Evolutionary conservation across 805 yeast species (phyloP), one percentile per base, ranked within the genome.

Genomic region (Kodamaea fukazawae): DNA sequence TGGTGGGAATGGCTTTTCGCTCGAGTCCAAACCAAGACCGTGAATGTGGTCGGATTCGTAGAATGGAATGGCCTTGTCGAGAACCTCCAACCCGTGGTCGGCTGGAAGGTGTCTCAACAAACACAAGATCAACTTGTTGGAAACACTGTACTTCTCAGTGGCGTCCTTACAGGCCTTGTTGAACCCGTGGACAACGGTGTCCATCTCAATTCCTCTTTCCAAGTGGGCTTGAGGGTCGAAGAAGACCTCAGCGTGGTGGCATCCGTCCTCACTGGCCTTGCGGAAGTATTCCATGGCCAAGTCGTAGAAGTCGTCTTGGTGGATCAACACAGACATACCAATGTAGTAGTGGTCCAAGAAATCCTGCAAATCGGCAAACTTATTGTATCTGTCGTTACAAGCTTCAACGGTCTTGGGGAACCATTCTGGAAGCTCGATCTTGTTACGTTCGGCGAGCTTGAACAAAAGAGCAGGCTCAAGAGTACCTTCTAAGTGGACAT

Each of bases 221-320:
- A 84, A 71, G 53, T 86, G 95, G 8, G 88, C 87, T 63, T 86
- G 95, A 13, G 95, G 95, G 55, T 86, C 95, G 50, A 83, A 86
- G 58, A 86, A 86, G 1, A 80, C 79, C 62, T 86, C 95, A 2
- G 87, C 75, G 57, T 86, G 95, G 41, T 60, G 61, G 38, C 83
- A 66, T 12, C 86, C 85, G 53, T 83, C 85, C 7, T 54, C 47
- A 34, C 70, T 55, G 4, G 84, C 86, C 48, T 73, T 79, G 33
- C 55, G 56, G 64, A 84, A 82, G 60, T 85, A 85, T 5, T 75
- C 79, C 77, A 79, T 79, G n/a, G 91, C 87, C 49, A 86, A 68
- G 50, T 85, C 86, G 49, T 73, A 81, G 60, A 86, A 86, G 64
- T 86, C 96, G 35, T 78, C 67, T 52, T 83, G 88, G 7, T 69